A percentile compares a stretch with the other conserved stretches of the same genome.
Conservation (phyloP, 768 basidiomycete species). For the Epithele typhae region DNA sequence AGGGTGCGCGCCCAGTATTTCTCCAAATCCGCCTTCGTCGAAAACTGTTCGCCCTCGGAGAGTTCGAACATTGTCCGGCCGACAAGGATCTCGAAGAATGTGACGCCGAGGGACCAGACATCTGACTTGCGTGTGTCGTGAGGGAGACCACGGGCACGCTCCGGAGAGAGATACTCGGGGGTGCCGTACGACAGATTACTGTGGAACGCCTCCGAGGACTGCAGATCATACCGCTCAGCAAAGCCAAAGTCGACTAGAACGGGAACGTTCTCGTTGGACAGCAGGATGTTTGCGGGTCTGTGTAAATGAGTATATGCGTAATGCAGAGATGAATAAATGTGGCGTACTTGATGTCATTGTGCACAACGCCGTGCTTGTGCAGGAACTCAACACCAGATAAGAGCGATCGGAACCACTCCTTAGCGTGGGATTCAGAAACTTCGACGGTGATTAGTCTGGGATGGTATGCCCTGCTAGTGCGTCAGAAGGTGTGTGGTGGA, state of each 20-base stretch:
- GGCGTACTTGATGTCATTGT: constrained; percentile 87
- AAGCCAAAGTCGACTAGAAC: constrained; percentile 97
- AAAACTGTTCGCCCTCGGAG: constrained; percentile 73
- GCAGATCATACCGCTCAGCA: constrained; percentile 77
- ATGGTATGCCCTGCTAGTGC: constrained; percentile 66
- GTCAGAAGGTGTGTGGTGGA: neutral
- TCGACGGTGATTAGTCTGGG: constrained; percentile 86
- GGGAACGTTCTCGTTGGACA: constrained; percentile 72
- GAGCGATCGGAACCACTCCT: constrained; percentile 77
- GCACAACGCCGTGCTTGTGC: constrained; percentile 78
- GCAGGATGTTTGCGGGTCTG: constrained; percentile 90
- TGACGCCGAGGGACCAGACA: constrained; percentile 81
- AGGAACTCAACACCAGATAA: constrained; percentile 82
- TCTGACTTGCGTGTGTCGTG: constrained; percentile 95
- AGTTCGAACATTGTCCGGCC: constrained; percentile 92
- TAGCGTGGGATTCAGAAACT: constrained; percentile 74
- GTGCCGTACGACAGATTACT: constrained; percentile 88
- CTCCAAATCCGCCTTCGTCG: constrained; percentile 75
- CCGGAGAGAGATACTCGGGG: constrained; percentile 93
- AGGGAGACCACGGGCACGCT: constrained; percentile 79
- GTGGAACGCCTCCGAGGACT: constrained; percentile 64
- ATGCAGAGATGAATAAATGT: neutral
- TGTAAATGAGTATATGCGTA: neutral
- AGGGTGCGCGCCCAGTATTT: constrained; percentile 84
- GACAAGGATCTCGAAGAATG: constrained; percentile 91